Evolutionary conservation across 805 yeast genomes (phyloP), one percentile per base, ranked within the genome.

Genomic region (Wickerhamiella hasegawae): DNA sequence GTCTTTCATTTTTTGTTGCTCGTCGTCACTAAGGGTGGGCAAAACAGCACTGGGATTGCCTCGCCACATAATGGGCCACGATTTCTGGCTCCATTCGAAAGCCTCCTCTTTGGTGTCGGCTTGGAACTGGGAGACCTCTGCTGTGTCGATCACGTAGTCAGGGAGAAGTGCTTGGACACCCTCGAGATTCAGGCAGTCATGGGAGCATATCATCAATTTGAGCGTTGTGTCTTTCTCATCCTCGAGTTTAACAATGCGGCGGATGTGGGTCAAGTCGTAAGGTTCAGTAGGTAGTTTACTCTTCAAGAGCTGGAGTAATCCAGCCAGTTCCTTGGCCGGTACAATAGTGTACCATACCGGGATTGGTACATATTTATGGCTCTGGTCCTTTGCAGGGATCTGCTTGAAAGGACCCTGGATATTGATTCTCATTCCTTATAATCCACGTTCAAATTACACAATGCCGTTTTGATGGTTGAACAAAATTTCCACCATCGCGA

Each of bases 1-100:
- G 3, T 45, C 34, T 24, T 48, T 47, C 33, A 72, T 73, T 19
- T 50, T 50, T 0, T 45, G 57, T 34, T 71, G 60, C 40, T 79
- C 69, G 35, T 74, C 59, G 2, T 46, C 46, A 5, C 46, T 36
- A 17, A 73, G 61, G 5, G 69, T 72, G 20, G 76, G 72, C 27
- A 49, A 46, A 33, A 49, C 42, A 2, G 57, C 56, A 16, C 46
- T 37, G 0, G 94, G 92, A 49, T 85, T 83, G 0, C 97, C 97
- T 45, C 84, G 75, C 97, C 97, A 90, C 27, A 82, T 65, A 36
- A 82, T 58, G 0, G 97, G 97, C 98, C 97, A 87, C 44, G 66
- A 69, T 14, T 58, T 44, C 3, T 54, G 37, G 2, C 84, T 68
- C 95, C 95, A 85, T 28, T 61, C 59, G 1, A 55, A 39, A 17